Conservation (phyloP, 371 early-diverging fungal species). For the Lichtheimia ramosa region DNA sequence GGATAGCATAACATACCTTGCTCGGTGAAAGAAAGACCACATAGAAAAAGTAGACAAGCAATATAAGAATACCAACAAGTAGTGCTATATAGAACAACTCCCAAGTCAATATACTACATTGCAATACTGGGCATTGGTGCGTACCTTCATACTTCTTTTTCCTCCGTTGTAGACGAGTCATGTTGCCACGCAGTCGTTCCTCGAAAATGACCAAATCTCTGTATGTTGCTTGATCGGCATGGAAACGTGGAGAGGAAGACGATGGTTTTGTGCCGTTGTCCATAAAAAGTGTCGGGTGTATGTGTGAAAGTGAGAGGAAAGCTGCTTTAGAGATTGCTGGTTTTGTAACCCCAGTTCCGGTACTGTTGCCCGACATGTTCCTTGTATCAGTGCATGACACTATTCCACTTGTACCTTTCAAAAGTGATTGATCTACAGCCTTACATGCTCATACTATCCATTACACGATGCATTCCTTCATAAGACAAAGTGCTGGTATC, state of each 20-base stretch:
- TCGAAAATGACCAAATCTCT: conserved; percentile 73
- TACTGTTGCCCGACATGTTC: too few relatives aligned
- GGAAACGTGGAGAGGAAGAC: not conserved
- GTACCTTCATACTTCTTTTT: conserved; percentile 70
- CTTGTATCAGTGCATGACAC: too few relatives aligned
- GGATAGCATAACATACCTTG: conserved; percentile 29
- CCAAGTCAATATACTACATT: not conserved
- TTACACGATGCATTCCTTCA: too few relatives aligned
- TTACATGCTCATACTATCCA: too few relatives aligned
- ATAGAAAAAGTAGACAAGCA: conserved; percentile 46
- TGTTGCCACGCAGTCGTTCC: conserved; percentile 62
- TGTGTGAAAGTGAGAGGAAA: too few relatives aligned
- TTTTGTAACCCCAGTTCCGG: too few relatives aligned
- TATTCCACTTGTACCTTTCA: too few relatives aligned
- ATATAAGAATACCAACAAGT: conserved; percentile 26
- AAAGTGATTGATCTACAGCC: too few relatives aligned
- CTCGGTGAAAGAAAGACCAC: conserved; percentile 52
- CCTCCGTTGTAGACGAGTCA: conserved; percentile 52
- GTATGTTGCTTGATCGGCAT: conserved; percentile 48
- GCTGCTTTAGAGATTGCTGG: too few relatives aligned
- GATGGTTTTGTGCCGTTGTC: not conserved
- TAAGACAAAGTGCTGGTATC: too few relatives aligned
- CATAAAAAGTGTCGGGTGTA: not conserved
- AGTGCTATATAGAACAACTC: conserved; percentile 22
- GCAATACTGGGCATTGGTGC: not conserved